phyloP scores from a whole-genome alignment of 2,329 filamentous ascomycete genomes.

The Fulvia fulva region DNA sequence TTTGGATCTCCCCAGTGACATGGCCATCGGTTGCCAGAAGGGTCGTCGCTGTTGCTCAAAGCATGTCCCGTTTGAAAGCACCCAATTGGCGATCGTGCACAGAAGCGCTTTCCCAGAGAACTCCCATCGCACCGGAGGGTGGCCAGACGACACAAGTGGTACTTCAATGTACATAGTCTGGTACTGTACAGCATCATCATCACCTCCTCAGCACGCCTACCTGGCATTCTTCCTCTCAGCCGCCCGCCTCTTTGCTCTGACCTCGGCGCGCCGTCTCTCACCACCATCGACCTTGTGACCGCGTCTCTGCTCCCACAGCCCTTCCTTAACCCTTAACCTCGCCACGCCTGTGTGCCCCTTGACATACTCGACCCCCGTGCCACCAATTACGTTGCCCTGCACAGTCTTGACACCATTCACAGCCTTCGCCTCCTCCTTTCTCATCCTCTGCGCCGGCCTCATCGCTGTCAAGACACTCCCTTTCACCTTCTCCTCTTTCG shows the following conservation, averaged over 20 bases:
- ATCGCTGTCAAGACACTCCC: slow-evolving; percentile 8
- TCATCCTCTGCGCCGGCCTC: slow-evolving; percentile 16
- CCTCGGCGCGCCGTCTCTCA: slow-evolving; percentile 81
- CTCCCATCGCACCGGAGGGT: too few relatives aligned
- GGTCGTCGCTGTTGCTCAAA: too few relatives aligned
- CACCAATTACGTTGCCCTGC: slow-evolving; percentile 66
- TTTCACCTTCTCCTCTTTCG: not conserved
- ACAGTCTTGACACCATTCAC: slow-evolving; percentile 65
- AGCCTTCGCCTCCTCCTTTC: slow-evolving; percentile 43
- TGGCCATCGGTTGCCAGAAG: too few relatives aligned
- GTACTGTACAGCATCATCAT: too few relatives aligned
- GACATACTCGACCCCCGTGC: slow-evolving; percentile 67
- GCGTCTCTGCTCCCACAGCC: slow-evolving; percentile 85
- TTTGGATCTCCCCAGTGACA: too few relatives aligned
- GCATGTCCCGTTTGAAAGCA: too few relatives aligned
- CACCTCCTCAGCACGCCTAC: too few relatives aligned
- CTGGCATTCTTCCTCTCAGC: slow-evolving; percentile 64
- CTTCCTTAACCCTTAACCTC: slow-evolving; percentile 68
- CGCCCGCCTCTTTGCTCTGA: slow-evolving; percentile 79
- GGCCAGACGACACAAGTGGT: too few relatives aligned
- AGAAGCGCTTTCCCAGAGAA: too few relatives aligned
- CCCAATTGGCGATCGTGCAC: too few relatives aligned
- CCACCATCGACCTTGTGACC: slow-evolving; percentile 94
- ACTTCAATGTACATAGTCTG: too few relatives aligned
- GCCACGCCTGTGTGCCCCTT: slow-evolving; percentile 61